Base-by-base conservation (phyloP, 495 filamentous ascomycete species). In the Rostrohypoxylon terebratum region DNA sequence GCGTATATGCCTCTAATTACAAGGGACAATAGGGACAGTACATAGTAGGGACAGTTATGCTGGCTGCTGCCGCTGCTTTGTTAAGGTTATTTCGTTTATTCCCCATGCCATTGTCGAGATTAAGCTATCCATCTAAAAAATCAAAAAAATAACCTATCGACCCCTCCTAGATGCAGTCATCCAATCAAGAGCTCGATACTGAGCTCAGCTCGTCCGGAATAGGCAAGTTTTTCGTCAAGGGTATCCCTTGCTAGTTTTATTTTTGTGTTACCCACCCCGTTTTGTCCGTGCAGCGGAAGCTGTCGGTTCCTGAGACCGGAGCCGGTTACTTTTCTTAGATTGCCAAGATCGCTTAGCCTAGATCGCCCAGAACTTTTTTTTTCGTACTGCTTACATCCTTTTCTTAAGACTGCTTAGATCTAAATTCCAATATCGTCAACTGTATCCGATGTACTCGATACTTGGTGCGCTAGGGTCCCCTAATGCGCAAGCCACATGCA, bases 151-250 rank as follows among this genome's bases (percentile, higher is more conserved):
- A 28, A 28, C 28, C 28, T 28, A 20, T 13, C n/a, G n/a, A 44
- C 59, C 59, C 59, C 20, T 55, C 23, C 16, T 28, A 42, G 36
- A 18, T 40, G 28, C 51, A 36, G 36, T n/a, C n/a, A 18, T 31
- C 36, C 53, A 36, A 45, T 64, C 44, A 3, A 60, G 34, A 34
- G 64, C 6, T 65, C 65, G 68, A 65, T 73, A 54, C 44, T 57
- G 45, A 48, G 18, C 34, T 66, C 71, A 73, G 65, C 61, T 57
- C 66, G 38, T 69, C 71, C 71, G 9, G 55, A 73, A 73, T 66
- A 66, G 71, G 71, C 54, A 73, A 66, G n/a, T 69, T 57, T 36
- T 14, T 13, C 0, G 1, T 38, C 66, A 73, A 42, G 71, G 66
- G 16, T 38, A 34, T 11, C 28, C 28, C 71, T 23, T 63, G 60